phyloP scores from a whole-genome alignment of 805 yeast species.

The Ogataea zsoltii region DNA sequence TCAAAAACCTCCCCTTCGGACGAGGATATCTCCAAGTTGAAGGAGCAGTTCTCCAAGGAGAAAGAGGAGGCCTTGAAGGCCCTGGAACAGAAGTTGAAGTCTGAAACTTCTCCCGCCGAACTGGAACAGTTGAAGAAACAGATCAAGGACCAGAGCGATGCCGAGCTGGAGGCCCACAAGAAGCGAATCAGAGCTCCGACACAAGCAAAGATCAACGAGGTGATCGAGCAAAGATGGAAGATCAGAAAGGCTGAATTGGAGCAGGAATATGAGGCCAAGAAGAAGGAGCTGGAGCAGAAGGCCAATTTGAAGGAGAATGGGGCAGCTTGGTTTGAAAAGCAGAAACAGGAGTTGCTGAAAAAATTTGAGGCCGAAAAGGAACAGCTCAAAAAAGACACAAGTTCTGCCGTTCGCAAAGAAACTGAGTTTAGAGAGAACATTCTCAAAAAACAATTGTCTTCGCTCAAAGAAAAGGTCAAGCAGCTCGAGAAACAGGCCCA shows the following conservation, averaged over 20 bases:
- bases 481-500: constrained; percentile 15
- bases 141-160: constrained; percentile 32
- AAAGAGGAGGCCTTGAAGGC: constrained; percentile 22
- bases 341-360: constrained; percentile 20
- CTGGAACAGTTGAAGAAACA: constrained; percentile 26
- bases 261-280: constrained; percentile 26
- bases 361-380: constrained; percentile 31
- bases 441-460: constrained; percentile 53
- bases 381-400: constrained; percentile 45
- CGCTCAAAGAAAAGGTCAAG: constrained; percentile 42
- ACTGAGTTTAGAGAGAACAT: constrained; percentile 59
- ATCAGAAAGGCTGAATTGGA: constrained; percentile 38
- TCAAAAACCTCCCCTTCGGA: background rate
- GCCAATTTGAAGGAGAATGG: constrained; percentile 6
- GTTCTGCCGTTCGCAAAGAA: constrained; percentile 55
- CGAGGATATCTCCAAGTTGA: constrained; percentile 17
- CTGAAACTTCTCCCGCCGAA: constrained; percentile 11
- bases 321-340: constrained; percentile 14
- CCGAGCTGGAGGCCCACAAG: constrained; percentile 34
- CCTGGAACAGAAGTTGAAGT: constrained; percentile 22
- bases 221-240: constrained; percentile 36
- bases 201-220: constrained; percentile 38
- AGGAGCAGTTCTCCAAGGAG: constrained; percentile 21
- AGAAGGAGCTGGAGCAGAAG: constrained; percentile 22
- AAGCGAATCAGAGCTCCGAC: constrained; percentile 39